Evolutionary conservation across 371 early-diverging fungal genomes (phyloP), one percentile per base, ranked within the genome.

Genomic region (Haplosporangium sp.): DNA sequence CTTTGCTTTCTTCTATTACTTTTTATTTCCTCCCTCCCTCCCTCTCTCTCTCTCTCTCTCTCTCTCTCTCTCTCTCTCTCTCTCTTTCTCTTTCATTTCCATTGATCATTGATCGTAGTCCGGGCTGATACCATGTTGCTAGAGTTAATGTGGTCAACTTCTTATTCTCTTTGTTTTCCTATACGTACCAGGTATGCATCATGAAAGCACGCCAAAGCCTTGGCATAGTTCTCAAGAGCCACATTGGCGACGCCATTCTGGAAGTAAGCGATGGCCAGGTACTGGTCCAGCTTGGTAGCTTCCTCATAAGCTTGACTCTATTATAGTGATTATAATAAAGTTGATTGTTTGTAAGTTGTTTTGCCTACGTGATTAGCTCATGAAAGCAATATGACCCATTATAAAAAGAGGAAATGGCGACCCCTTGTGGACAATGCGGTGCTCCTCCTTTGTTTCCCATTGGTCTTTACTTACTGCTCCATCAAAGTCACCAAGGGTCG

Each of bases 241-340:
- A 95, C 95, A 55, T 90, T 87, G 23, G 94, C 90, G 3, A 94
- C 93, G 48, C 96, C 99, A 61, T 91, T 91, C 85, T 95, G 95
- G 75, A 95, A 96, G 82, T 93, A 95, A 13, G 96, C 97, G 41
- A 95, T 92, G 2, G 98, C 94, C 62, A 97, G 85, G 81, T 93
- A 98, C 45, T 89, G 86, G 85, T 98, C 99, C 64, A 93, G 81
- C 29, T 82, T 82, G 18, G 95, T 85, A 12, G 97, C 93, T 48
- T 87, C 82, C 55, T 80, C 80, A 73, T 95, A 94, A 16, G 94
- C 91, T 23, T 79, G 83, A 64, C 96, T 83, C 94, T 93, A 83
- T 36, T 53, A 10, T 20, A 23, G 5, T 9, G 21, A 47, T 41
- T 55, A 46, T 13, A 10, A 43, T n/a, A 36, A 40, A 36, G 14